phyloP scores from a whole-genome alignment of 2,329 filamentous ascomycete genomes.

The Diaporthe helianthi region DNA sequence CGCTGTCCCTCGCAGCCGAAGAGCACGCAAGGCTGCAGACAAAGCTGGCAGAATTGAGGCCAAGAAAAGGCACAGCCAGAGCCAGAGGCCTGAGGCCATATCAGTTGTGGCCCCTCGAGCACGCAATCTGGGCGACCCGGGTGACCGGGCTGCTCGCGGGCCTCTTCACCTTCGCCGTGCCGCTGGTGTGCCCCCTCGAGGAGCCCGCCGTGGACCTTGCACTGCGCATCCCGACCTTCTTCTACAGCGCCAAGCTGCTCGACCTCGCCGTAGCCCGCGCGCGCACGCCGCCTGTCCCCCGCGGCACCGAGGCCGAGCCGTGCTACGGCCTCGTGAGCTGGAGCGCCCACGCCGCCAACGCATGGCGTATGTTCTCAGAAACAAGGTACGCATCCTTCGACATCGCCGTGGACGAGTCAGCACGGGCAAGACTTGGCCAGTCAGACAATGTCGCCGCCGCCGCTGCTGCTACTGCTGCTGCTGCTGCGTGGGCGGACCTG shows the following conservation, averaged over 20 bases:
- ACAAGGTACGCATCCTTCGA: slow-evolving; percentile 25
- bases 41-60: neutral
- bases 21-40: neutral
- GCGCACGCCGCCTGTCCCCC: slow-evolving; percentile 5
- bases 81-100: neutral
- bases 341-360: neutral
- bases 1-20: slow-evolving; percentile 15
- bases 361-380: slow-evolving; percentile 16
- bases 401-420: slow-evolving; percentile 23
- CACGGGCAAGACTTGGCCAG: neutral
- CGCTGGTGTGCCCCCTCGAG: neutral
- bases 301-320: neutral
- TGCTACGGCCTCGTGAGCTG: neutral
- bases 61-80: too few relatives aligned
- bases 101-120: neutral
- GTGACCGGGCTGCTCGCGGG: neutral
- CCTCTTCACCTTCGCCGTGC: slow-evolving; percentile 6
- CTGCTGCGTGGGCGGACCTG: neutral
- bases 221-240: slow-evolving; percentile 25
- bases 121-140: neutral
- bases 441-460: too few relatives aligned
- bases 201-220: neutral
- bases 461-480: too few relatives aligned
- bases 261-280: slow-evolving; percentile 18
- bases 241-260: slow-evolving; percentile 23